These are phyloP conservation scores for Acacia melanoxylon DNA, from an alignment of 306 rosid species.

Conservation along the genomic window DNA sequence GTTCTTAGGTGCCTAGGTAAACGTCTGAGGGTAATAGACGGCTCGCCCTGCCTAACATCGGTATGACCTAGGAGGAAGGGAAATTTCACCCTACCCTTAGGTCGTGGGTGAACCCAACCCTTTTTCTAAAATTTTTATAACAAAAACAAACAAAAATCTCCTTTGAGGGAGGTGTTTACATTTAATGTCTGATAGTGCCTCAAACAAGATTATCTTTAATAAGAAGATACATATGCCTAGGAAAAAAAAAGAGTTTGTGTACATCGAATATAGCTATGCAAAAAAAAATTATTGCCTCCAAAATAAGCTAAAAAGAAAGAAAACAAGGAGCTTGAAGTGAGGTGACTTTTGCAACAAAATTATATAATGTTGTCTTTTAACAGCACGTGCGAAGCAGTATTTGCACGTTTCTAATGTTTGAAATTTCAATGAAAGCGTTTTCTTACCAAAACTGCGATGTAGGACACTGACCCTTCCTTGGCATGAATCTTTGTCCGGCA, in stretches of 20 bases:
- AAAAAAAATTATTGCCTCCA: neutral
- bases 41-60: too few relatives aligned
- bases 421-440: neutral
- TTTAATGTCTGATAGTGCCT: fast-evolving
- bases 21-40: too few relatives aligned
- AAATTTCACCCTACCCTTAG: too few relatives aligned
- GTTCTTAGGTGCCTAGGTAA: too few relatives aligned
- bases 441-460: neutral
- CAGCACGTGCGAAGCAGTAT: neutral
- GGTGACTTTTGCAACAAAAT: neutral
- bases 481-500: neutral
- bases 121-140: too few relatives aligned
- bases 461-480: neutral
- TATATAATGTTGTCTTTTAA: neutral
- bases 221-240: too few relatives aligned
- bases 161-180: too few relatives aligned
- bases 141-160: too few relatives aligned
- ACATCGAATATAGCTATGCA: neutral
- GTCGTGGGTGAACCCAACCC: too few relatives aligned
- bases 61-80: too few relatives aligned
- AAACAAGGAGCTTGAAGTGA: neutral
- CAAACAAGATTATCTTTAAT: fast-evolving
- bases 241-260: neutral
- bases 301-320: neutral
- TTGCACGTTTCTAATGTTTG: neutral